Percentiles rank a stretch among this genome's conserved stretches.
Conservation (phyloP, 2,329 filamentous ascomycete genomes). For the Botryotinia globosa region DNA sequence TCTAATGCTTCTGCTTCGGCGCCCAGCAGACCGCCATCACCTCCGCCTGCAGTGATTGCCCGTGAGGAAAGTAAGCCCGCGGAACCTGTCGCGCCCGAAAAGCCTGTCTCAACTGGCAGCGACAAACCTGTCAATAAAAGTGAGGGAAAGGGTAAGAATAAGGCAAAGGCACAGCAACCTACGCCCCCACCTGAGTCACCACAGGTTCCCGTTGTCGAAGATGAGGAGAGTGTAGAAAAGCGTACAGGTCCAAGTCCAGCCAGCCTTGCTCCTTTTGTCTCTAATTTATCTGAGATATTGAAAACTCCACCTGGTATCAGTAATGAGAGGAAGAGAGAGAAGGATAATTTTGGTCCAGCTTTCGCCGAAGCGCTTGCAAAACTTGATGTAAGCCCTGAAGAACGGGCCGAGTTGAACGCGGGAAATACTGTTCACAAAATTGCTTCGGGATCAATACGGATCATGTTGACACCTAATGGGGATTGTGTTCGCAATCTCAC, state of each 20-base stretch:
- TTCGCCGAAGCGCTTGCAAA: slow-evolving; percentile 39
- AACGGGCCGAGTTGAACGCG: slow-evolving; percentile 53
- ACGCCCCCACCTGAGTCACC: slow-evolving; percentile 29
- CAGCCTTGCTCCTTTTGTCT: slow-evolving; percentile 37
- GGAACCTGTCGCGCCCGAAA: not conserved
- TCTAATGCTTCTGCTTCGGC: slow-evolving; percentile 33
- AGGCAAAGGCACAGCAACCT: slow-evolving; percentile 29
- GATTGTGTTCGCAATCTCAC: slow-evolving; percentile 72
- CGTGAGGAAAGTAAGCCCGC: slow-evolving; percentile 12
- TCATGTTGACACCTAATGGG: slow-evolving; percentile 72
- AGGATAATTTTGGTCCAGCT: slow-evolving; percentile 22
- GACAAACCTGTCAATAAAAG: slow-evolving; percentile 24
- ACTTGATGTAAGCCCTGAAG: slow-evolving; percentile 51
- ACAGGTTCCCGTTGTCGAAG: slow-evolving; percentile 28
- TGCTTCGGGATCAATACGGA: slow-evolving; percentile 58
- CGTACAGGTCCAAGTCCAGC: slow-evolving; percentile 34
- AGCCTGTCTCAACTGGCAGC: not conserved
- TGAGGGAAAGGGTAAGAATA: slow-evolving; percentile 31
- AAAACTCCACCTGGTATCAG: slow-evolving; percentile 35
- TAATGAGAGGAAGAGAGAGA: slow-evolving; percentile 18
- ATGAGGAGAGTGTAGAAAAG: slow-evolving; percentile 34
- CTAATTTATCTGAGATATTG: slow-evolving; percentile 27
- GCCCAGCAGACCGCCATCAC: slow-evolving; percentile 33
- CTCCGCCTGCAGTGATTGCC: slow-evolving; percentile 23
- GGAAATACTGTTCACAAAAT: slow-evolving; percentile 60